A percentile compares a stretch with the other conserved stretches of the same genome.
These are phyloP conservation scores for Puccinia triticina DNA, from an alignment of 1,284 basidiomycete genomes.

Conservation along the genomic window DNA sequence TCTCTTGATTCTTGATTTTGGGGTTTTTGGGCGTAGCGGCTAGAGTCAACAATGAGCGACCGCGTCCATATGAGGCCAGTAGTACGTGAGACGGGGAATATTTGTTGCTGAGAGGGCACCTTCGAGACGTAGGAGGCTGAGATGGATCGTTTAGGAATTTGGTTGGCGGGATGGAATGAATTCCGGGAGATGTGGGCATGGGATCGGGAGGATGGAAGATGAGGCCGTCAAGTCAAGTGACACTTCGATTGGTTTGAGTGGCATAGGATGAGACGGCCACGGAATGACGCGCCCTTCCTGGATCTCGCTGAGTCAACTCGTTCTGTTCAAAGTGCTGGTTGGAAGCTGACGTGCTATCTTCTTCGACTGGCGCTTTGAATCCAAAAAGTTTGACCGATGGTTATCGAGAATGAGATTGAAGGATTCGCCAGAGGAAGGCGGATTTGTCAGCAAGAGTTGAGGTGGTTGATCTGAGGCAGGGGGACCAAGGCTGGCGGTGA, in stretches of 20 bases:
- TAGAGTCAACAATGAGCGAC: slow-evolving; percentile 18
- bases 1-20: slow-evolving; percentile 5
- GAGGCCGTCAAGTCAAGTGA: background rate
- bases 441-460: no score
- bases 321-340: no score
- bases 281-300: slow-evolving; percentile 34
- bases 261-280: slow-evolving; percentile 19
- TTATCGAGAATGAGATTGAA: no score
- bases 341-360: background rate
- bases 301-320: background rate
- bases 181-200: slow-evolving; percentile 8
- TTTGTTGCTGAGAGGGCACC: background rate
- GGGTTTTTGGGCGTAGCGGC: slow-evolving; percentile 37
- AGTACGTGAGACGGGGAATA: background rate
- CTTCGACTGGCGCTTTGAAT: background rate
- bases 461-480: no score
- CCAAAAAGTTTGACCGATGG: no score
- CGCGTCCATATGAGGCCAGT: slow-evolving; percentile 10
- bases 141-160: slow-evolving; percentile 29
- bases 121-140: slow-evolving; percentile 42
- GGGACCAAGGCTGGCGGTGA: no score
- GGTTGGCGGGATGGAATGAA: background rate
- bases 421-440: no score
- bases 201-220: slow-evolving; percentile 24
- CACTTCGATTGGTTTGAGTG: background rate